A percentile compares a stretch with the other conserved stretches of the same genome.
Evolutionary conservation across 305 asterid genomes (phyloP).

Genomic region (Caryopteris hybrid): DNA sequence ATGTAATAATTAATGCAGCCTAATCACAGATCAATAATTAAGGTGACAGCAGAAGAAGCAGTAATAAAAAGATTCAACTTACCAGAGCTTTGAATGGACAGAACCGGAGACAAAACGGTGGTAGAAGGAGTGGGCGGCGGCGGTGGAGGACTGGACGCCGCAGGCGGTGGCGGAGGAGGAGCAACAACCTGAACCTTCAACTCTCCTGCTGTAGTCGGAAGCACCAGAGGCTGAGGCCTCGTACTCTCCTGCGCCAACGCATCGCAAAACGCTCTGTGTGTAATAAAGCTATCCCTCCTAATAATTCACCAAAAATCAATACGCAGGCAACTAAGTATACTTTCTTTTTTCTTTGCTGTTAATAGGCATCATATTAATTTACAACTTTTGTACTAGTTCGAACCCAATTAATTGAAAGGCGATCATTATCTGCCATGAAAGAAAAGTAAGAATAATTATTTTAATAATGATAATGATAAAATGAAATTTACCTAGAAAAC

Average conservation of each 20-base stretch:
- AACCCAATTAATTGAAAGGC: too few relatives aligned
- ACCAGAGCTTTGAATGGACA: slow-evolving; percentile 90
- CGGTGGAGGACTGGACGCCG: slow-evolving; percentile 63
- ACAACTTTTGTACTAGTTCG: background rate
- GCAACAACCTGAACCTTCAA: slow-evolving; percentile 27
- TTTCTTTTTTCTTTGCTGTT: background rate
- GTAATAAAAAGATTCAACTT: background rate
- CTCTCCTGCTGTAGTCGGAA: slow-evolving; percentile 25
- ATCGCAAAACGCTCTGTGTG: slow-evolving; percentile 92
- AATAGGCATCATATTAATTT: background rate
- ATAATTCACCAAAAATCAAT: background rate
- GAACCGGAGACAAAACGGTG: slow-evolving; percentile 65
- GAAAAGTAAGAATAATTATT: too few relatives aligned
- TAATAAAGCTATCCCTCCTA: slow-evolving; percentile 93
- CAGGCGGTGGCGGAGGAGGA: slow-evolving; percentile 15
- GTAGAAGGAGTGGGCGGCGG: slow-evolving; percentile 88
- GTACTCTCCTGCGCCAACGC: slow-evolving; percentile 86
- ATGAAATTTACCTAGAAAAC: slow-evolving; percentile 29
- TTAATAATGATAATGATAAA: background rate
- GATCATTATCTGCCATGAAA: too few relatives aligned
- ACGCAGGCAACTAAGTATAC: background rate
- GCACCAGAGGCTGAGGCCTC: slow-evolving; percentile 27
- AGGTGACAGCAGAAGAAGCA: background rate
- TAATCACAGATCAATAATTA: background rate
- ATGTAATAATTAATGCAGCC: background rate